These are phyloP conservation scores for Isatis lusitanica DNA, from an alignment of 441 rosid species.

Conservation along the genomic window DNA sequence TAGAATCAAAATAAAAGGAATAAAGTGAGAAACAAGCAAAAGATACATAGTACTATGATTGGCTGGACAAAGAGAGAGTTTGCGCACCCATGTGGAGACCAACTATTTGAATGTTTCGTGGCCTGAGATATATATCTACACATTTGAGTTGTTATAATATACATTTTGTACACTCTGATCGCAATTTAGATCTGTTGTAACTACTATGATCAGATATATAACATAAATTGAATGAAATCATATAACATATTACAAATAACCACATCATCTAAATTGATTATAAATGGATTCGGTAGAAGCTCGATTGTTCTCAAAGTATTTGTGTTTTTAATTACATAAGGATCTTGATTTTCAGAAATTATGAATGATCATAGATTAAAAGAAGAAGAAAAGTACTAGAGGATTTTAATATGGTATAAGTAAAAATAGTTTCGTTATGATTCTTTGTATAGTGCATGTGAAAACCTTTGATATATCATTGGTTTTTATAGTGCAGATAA, in stretches of 20 bases:
- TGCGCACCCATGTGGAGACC: slow-evolving; percentile 41
- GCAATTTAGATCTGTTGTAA: background rate
- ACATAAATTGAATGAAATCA: background rate
- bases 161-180: background rate
- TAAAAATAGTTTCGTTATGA: too few species aligned
- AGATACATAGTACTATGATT: slow-evolving; percentile 21
- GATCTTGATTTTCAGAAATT: too few species aligned
- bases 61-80: slow-evolving; percentile 30
- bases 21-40: background rate
- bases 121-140: background rate
- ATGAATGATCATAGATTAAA: too few species aligned
- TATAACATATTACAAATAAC: background rate
- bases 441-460: too few species aligned
- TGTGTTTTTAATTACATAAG: background rate
- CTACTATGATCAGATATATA: background rate
- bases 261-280: background rate
- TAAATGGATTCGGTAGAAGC: background rate
- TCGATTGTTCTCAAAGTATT: background rate
- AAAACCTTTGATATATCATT: background rate
- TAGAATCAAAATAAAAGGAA: slow-evolving; percentile 2
- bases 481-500: too few species aligned
- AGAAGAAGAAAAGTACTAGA: too few species aligned
- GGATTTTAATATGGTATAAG: too few species aligned
- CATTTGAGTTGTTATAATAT: background rate
- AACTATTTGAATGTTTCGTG: slow-evolving; percentile 33